Evolutionary conservation across 306 rosid species (phyloP).

Genomic region (Mimosa bimucronata): DNA sequence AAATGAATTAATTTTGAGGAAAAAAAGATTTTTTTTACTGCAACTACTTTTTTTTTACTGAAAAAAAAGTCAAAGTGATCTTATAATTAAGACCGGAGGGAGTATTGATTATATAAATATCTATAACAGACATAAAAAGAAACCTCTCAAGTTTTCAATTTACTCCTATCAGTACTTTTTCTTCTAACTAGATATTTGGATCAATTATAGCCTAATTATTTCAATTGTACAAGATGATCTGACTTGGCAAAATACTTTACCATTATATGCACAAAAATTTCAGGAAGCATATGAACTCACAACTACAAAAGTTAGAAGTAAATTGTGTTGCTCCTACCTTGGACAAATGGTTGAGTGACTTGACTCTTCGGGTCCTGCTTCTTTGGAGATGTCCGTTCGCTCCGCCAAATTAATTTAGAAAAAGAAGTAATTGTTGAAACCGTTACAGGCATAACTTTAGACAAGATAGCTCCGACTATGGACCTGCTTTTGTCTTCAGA

Average conservation of each 20-base stretch:
- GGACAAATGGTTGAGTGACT: constrained; percentile 67
- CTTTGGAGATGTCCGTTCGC: constrained; percentile 63
- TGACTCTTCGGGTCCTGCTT: constrained; percentile 63
- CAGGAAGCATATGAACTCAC: constrained; percentile 17
- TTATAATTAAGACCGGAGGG: no score
- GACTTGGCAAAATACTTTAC: constrained; percentile 3
- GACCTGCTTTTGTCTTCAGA: constrained; percentile 92
- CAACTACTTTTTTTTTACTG: no score
- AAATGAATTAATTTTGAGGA: no score
- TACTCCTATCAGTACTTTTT: constrained; percentile 15
- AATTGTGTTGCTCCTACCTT: constrained; percentile 57
- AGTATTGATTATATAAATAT: not conserved
- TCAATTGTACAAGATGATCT: constrained; percentile 20
- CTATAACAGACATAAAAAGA: not conserved
- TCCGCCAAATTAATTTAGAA: constrained; percentile 89
- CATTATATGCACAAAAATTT: constrained; percentile 21
- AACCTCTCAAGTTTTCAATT: constrained; percentile 24
- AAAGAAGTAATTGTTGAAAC: constrained; percentile 88
- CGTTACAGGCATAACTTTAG: constrained; percentile 92
- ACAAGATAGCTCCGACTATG: constrained; percentile 85
- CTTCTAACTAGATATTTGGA: constrained; percentile 24
- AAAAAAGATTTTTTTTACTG: no score
- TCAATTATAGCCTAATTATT: not conserved
- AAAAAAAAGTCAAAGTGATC: no score
- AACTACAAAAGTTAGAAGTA: constrained; percentile 17